These are phyloP conservation scores for Dryadomyces sulphureus DNA, from an alignment of 2,329 filamentous ascomycete species.

Conservation along the genomic window DNA sequence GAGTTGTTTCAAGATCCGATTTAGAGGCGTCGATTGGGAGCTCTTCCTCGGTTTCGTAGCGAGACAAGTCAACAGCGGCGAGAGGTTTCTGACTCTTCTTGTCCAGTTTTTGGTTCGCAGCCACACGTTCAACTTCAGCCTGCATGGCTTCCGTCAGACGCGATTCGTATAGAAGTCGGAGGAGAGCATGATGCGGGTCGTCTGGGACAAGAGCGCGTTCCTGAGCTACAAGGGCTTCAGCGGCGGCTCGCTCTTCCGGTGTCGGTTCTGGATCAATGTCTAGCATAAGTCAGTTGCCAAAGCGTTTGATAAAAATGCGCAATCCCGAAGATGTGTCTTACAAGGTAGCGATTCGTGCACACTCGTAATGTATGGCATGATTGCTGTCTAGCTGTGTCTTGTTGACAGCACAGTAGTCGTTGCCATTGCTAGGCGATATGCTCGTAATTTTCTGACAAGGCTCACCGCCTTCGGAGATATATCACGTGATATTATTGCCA, in stretches of 20 bases:
- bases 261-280: slow-evolving; percentile 71
- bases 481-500: not conserved
- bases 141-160: slow-evolving; percentile 52
- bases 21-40: slow-evolving; percentile 9
- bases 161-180: slow-evolving; percentile 35
- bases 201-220: slow-evolving; percentile 37
- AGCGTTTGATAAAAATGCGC: too few species aligned
- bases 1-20: slow-evolving; percentile 42
- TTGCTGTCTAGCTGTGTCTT: not conserved
- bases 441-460: too few species aligned
- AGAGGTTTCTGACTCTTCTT: slow-evolving; percentile 20
- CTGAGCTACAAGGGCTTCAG: slow-evolving; percentile 52
- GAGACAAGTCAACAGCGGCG: slow-evolving; percentile 54
- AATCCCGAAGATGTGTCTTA: slow-evolving; percentile 23
- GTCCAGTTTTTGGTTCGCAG: slow-evolving; percentile 17
- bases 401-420: not conserved
- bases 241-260: slow-evolving; percentile 44
- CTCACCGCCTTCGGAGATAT: not conserved
- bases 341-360: slow-evolving; percentile 72
- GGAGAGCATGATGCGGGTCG: slow-evolving; percentile 38
- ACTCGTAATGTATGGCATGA: slow-evolving; percentile 52
- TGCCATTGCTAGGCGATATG: too few species aligned
- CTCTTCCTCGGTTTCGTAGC: slow-evolving; percentile 65
- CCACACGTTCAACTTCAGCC: slow-evolving; percentile 54
- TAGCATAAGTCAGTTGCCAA: slow-evolving; percentile 21